Evolutionary conservation across 805 yeast genomes (phyloP).

Genomic region (Ogataea trehaloabstinens): DNA sequence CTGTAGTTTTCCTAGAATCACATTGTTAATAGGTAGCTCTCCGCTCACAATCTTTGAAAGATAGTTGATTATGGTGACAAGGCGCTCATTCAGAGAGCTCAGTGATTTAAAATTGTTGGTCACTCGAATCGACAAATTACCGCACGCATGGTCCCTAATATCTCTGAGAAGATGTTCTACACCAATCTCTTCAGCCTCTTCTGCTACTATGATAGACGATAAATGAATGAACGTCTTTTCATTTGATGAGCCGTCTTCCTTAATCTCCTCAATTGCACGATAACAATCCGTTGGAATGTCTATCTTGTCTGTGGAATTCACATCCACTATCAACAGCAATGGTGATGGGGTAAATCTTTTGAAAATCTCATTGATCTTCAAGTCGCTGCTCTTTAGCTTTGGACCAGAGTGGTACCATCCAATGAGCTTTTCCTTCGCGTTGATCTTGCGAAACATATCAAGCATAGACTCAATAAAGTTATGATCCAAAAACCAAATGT

Average conservation of each 20-base stretch:
- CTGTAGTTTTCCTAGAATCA: constrained; percentile 87
- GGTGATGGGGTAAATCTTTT: constrained; percentile 81
- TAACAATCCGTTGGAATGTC: constrained; percentile 97
- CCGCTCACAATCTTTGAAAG: constrained; percentile 69
- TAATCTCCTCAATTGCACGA: constrained; percentile 89
- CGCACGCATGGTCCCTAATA: constrained; percentile 95
- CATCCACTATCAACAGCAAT: constrained; percentile 85
- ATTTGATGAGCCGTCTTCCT: constrained; percentile 91
- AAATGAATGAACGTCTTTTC: constrained; percentile 91
- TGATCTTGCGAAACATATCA: constrained; percentile 96
- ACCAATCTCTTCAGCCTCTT: constrained; percentile 99
- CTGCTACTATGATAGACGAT: constrained; percentile 92
- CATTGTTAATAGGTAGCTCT: constrained; percentile 83
- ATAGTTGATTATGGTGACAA: constrained; percentile 74
- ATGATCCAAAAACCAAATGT: constrained; percentile 96
- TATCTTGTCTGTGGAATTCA: constrained; percentile 69
- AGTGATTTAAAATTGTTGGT: constrained; percentile 88
- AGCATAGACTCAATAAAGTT: constrained; percentile 95
- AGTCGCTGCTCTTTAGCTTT: constrained; percentile 80
- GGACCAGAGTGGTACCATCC: constrained; percentile 99
- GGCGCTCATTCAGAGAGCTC: constrained; percentile 77
- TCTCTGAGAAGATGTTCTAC: constrained; percentile 95
- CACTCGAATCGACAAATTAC: constrained; percentile 79
- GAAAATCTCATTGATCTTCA: constrained; percentile 87
- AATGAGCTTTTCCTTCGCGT: constrained; percentile 91